phyloP scores from a whole-genome alignment of 257 asterid species.

The Gynochthodes officinalis region DNA sequence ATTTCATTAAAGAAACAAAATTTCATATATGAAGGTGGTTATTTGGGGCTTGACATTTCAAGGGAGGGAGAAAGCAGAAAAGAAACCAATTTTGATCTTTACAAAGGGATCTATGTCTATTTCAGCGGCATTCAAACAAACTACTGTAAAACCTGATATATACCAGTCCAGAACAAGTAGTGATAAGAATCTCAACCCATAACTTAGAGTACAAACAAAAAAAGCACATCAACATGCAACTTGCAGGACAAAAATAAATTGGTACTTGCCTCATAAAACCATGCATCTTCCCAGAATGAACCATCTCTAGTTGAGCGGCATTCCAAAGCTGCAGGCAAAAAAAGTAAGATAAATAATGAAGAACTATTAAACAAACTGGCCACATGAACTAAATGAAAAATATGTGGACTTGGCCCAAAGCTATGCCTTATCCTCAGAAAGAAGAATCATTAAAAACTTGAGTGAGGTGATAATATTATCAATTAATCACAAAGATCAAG shows the following conservation, averaged over 20 bases:
- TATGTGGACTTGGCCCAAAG: neutral
- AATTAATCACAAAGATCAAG: neutral
- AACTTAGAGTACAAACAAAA: neutral
- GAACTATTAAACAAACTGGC: neutral
- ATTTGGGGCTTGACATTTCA: neutral
- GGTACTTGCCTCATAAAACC: conserved; percentile 91
- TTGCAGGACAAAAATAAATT: neutral
- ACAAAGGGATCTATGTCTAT: neutral
- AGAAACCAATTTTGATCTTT: no score
- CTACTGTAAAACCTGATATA: neutral
- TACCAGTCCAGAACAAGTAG: neutral
- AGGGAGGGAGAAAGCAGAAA: neutral
- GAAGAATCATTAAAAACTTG: neutral
- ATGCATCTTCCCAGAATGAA: conserved; percentile 91
- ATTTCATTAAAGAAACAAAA: no score
- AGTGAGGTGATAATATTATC: neutral
- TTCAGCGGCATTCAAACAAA: neutral
- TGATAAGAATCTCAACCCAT: neutral
- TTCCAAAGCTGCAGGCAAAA: conserved; percentile 81
- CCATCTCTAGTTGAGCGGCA: conserved; percentile 93
- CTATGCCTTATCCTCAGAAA: neutral
- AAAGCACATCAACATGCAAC: neutral
- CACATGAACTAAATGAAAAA: neutral
- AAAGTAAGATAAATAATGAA: neutral
- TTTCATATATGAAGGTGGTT: neutral